Evolutionary conservation across 352 stramenopile species (phyloP).

Genomic region (Phytophthora lateralis): DNA sequence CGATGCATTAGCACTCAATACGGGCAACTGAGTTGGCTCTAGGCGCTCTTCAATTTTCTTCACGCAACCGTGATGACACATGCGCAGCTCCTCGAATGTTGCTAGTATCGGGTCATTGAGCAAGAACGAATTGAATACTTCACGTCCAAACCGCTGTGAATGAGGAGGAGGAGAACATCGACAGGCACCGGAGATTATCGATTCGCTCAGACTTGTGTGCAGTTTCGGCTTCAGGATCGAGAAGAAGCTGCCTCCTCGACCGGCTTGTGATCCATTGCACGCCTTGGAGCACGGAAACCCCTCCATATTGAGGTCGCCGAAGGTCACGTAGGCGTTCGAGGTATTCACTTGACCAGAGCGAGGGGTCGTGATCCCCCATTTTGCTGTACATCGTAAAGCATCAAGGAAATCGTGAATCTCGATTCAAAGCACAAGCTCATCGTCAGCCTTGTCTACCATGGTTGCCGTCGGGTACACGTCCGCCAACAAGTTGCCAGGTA

Average conservation of each 20-base stretch:
- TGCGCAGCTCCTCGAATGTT: conserved; percentile 54
- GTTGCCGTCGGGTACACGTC: conserved; percentile 54
- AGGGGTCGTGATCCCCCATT: conserved; percentile 73
- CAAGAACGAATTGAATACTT: neutral
- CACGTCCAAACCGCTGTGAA: neutral
- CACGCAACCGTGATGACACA: conserved; percentile 70
- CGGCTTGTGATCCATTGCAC: conserved; percentile 77
- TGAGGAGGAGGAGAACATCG: conserved; percentile 34
- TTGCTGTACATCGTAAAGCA: conserved; percentile 37
- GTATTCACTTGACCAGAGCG: conserved; percentile 21
- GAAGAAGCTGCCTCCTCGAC: conserved; percentile 77
- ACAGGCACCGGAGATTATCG: conserved; percentile 55
- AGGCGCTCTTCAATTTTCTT: conserved; percentile 61
- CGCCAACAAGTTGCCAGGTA: conserved; percentile 71
- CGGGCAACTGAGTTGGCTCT: conserved; percentile 41
- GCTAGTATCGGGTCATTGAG: conserved; percentile 8
- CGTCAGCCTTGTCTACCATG: conserved; percentile 42
- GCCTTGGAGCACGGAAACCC: conserved; percentile 75
- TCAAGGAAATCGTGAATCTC: conserved; percentile 4
- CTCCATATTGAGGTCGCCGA: conserved; percentile 85
- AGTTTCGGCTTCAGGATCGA: conserved; percentile 46
- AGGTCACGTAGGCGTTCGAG: conserved; percentile 47
- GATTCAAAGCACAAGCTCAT: neutral
- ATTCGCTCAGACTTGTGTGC: conserved; percentile 53
- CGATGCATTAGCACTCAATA: conserved; percentile 51